These are phyloP conservation scores for Myxozyma udenii DNA, from an alignment of 805 yeast genomes.

Conservation along the genomic window DNA sequence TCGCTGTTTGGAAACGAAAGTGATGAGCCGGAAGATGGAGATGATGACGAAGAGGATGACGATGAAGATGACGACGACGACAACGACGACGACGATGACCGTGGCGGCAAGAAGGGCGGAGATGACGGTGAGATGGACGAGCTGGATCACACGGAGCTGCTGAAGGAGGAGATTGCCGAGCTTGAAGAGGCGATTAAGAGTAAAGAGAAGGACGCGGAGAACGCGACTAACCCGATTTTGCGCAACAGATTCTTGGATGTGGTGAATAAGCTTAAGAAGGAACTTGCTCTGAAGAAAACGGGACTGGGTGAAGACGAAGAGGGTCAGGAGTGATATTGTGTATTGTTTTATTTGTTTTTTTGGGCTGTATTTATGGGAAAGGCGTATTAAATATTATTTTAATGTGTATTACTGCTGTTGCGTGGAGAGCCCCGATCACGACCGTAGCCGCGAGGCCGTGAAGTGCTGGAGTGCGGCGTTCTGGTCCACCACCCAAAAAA, in stretches of 20 bases:
- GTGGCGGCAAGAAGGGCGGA: slow-evolving; percentile 51
- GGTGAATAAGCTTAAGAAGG: slow-evolving; percentile 71
- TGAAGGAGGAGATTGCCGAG: slow-evolving; percentile 83
- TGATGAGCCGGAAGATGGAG: slow-evolving; percentile 40
- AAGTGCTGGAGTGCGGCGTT: no score
- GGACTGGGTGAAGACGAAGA: slow-evolving; percentile 48
- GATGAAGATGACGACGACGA: slow-evolving; percentile 58
- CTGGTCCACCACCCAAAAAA: no score
- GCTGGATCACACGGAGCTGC: slow-evolving; percentile 63
- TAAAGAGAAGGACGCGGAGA: slow-evolving; percentile 68
- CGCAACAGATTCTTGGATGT: slow-evolving; percentile 81
- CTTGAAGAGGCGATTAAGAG: slow-evolving; percentile 71
- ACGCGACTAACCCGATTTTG: slow-evolving; percentile 76
- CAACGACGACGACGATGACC: slow-evolving; percentile 53
- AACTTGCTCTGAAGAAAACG: slow-evolving; percentile 73
- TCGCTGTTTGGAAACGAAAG: slow-evolving; percentile 45
- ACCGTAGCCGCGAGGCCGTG: no score
- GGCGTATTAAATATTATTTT: no score
- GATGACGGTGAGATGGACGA: slow-evolving; percentile 54
- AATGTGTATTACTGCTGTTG: no score
- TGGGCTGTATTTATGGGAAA: neutral
- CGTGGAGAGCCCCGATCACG: no score
- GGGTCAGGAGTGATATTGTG: neutral
- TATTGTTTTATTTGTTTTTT: neutral
- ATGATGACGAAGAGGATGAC: slow-evolving; percentile 42